Evolutionary conservation across 75 land plant species (phyloP).

Genomic region (Picea sitchensis): DNA sequence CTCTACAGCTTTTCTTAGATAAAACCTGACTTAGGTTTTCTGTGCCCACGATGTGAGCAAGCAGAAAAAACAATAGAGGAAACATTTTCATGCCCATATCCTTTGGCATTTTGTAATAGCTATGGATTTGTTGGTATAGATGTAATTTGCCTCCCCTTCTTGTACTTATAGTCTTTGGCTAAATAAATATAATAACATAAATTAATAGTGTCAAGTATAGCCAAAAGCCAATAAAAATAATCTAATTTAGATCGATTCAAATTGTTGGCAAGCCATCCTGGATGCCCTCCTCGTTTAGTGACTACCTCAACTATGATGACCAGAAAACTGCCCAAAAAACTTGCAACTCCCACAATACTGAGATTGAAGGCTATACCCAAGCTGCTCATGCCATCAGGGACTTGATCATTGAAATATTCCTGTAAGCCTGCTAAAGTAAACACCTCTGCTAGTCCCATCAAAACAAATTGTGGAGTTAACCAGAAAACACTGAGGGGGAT

Average conservation of each 20-base stretch:
- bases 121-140: too few species aligned
- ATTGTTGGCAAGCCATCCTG: conserved; percentile 32
- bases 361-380: conserved; percentile 39
- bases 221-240: conserved; percentile 48
- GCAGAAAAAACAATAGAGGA: too few species aligned
- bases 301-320: conserved; percentile 15
- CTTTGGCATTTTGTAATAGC: too few species aligned
- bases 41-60: too few species aligned
- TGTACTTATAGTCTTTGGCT: conserved; percentile 27
- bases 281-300: conserved; percentile 17
- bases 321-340: conserved; percentile 32
- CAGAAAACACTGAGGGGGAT: conserved; percentile 41
- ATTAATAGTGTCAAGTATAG: conserved; percentile 17
- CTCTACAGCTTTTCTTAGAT: too few species aligned
- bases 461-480: conserved; percentile 44
- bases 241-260: conserved; percentile 36
- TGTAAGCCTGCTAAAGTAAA: conserved; percentile 33
- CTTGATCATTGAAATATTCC: conserved; percentile 47
- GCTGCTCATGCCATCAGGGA: conserved; percentile 44
- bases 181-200: conserved; percentile 16
- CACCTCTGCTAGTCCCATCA: conserved; percentile 30
- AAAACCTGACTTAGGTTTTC: too few species aligned
- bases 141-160: not conserved
- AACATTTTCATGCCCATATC: too few species aligned
- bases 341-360: conserved; percentile 30